Evolutionary conservation across 75 land plant genomes (phyloP), one percentile per base, ranked within the genome.

Genomic region (Pinus albicaulis): DNA sequence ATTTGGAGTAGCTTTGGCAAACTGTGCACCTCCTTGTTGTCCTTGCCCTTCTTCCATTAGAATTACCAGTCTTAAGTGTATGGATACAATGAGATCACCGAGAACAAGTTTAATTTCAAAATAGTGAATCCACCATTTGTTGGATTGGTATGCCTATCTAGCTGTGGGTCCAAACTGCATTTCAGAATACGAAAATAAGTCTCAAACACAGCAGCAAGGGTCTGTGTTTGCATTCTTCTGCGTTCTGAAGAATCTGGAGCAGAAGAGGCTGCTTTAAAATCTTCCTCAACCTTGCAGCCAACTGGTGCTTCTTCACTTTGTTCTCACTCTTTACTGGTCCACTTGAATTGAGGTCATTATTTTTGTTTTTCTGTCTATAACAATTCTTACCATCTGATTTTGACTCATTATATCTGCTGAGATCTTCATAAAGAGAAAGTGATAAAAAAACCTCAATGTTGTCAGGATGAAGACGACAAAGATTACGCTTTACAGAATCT

Each of bases 111-210:
- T n/a, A n/a, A n/a, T n/a, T n/a, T n/a, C n/a, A n/a, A n/a, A n/a
- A n/a, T n/a, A n/a, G n/a, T n/a, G n/a, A n/a, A n/a, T 34, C 2
- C 36, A 34, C 1, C 36, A 34, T 34, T 34, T 34, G 36, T 2
- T 34, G 1, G 36, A 2, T 34, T 34, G 2, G 2, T n/a, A 34
- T 2, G 36, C 95, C 83, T 84, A 44, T 77, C 74, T 57, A 58
- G 28, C 68, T 77, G 53, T 34, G 80, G 63, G 59, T 83, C 87
- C 85, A 90, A 74, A 28, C 84, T 82, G 26, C 87, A 78, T 75
- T 91, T 98, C 82, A 98, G 84, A 56, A 98, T 83, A 1, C 99
- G 98, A 38, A 98, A 98, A 77, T 91, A 98, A 25, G 91, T 98
- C 56, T 90, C 83, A 80, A 98, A 98, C 25, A 98, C 89, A 76